Conservation (phyloP, 2,329 filamentous ascomycete species). For the Ramularia endophylla region DNA sequence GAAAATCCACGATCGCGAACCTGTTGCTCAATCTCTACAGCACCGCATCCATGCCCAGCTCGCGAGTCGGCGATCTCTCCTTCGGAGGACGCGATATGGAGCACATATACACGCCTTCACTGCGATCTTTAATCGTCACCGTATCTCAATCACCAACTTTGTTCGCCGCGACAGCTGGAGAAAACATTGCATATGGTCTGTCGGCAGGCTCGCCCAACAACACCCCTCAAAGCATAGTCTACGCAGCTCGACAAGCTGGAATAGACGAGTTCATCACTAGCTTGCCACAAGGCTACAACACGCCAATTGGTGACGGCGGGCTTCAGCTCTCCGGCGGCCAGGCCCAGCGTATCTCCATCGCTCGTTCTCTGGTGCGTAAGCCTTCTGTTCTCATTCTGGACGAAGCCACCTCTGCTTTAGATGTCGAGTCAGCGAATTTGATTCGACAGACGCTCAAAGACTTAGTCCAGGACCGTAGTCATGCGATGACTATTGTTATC, state of each 20-base stretch:
- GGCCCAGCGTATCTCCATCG: conserved; percentile 73
- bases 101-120: conserved; percentile 52
- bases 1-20: conserved; percentile 78
- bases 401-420: conserved; percentile 78
- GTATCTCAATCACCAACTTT: conserved; percentile 68
- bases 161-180: conserved; percentile 69
- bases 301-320: conserved; percentile 70
- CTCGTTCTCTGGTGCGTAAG: conserved; percentile 65
- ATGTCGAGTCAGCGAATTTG: conserved; percentile 58
- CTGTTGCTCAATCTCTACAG: conserved; percentile 72
- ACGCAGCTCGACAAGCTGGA: conserved; percentile 51
- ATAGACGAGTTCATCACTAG: conserved; percentile 72
- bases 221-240: conserved; percentile 39
- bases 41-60: conserved; percentile 43
- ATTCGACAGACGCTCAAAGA: conserved; percentile 58
- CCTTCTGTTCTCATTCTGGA: conserved; percentile 75
- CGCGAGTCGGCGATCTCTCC: conserved; percentile 42
- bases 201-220: conserved; percentile 48
- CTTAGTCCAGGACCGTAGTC: conserved; percentile 39
- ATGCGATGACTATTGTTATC: conserved; percentile 62
- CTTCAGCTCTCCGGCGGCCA: conserved; percentile 73
- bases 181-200: conserved; percentile 80
- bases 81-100: conserved; percentile 55
- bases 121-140: conserved; percentile 59
- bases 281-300: conserved; percentile 66